phyloP scores from a whole-genome alignment of 2,329 filamentous ascomycete species.

The Macrophomina pseudophaseolina region DNA sequence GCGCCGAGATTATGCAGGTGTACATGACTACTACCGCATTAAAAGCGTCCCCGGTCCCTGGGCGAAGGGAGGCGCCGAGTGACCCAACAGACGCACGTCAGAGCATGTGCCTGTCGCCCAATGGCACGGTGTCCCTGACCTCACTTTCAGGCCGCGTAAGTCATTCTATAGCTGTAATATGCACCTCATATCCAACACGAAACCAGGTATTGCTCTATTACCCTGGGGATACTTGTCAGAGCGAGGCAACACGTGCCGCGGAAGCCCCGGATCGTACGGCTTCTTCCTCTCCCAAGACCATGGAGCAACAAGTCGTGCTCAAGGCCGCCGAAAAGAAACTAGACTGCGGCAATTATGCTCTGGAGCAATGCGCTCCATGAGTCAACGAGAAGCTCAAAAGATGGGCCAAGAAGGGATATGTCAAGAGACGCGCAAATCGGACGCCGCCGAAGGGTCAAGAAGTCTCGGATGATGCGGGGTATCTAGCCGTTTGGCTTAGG shows the following conservation, averaged over 20 bases:
- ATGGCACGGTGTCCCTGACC: neutral
- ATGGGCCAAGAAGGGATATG: slow-evolving; percentile 1
- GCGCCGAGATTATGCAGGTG: neutral
- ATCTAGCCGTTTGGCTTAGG: neutral
- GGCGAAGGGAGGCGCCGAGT: neutral
- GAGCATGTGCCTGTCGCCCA: neutral
- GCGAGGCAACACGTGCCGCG: neutral
- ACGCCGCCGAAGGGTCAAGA: neutral
- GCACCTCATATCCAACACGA: slow-evolving; percentile 11
- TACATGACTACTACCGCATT: neutral
- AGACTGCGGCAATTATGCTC: slow-evolving; percentile 5
- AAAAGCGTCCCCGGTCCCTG: slow-evolving; percentile 1
- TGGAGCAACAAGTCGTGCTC: neutral
- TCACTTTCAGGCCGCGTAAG: neutral
- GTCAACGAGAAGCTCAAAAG: neutral
- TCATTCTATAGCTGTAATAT: neutral
- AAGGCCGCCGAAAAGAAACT: neutral
- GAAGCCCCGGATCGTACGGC: neutral
- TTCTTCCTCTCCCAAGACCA: neutral
- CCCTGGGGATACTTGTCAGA: neutral
- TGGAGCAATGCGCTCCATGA: neutral
- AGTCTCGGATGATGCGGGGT: slow-evolving; percentile 11
- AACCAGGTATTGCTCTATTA: neutral
- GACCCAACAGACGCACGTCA: neutral
- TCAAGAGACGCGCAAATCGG: neutral